Base-by-base conservation (phyloP, 1,139 yeast species). In the Pichia sp. region DNA sequence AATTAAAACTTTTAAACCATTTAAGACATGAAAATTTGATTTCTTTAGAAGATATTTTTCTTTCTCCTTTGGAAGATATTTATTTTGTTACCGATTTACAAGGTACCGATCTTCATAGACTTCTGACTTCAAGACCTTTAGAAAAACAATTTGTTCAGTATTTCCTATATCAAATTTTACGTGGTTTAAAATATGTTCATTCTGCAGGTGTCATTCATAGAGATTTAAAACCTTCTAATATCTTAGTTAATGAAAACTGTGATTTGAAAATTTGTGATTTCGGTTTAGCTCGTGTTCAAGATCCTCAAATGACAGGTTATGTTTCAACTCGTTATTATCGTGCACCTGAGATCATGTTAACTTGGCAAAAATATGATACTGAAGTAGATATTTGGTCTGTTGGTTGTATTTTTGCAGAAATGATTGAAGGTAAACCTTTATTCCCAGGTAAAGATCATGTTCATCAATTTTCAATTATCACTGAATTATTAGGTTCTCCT, bases 301-400 rank as follows among this genome's bases (percentile, higher is more conserved):
- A 91, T 65, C 96, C 96, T 11, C 97, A 91, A 63, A 91, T 91
- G 98, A 91, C 98, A 1, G 99, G 98, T 25, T 91, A 91, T 62
- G 98, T 91, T 15, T 83, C 95, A 16, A 91, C 99, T 4, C 69
- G 99, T 56, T 93, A 91, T 70, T 91, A 91, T 64, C 75, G 99
- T 52, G 99, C 98, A 0, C 99, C 98, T 2, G 99, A 91, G 64
- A 91, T 91, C 63, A 91, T 91, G 99, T 74, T 91, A 53, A 89
- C 97, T 21, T 91, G 99, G 99, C 99, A 91, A 64, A 89, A 93
- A 63, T 91, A 91, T 66, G 97, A 91, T 60, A 83, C 88, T n/a
- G 97, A 91, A 65, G 98, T 93, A 31, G 99, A 91, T 63, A 84
- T 91, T 56, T 91, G 99, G 99, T 84, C 95, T 15, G 96, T 95